phyloP scores from a whole-genome alignment of 768 basidiomycete genomes.

The Pulveroboletus sp. region DNA sequence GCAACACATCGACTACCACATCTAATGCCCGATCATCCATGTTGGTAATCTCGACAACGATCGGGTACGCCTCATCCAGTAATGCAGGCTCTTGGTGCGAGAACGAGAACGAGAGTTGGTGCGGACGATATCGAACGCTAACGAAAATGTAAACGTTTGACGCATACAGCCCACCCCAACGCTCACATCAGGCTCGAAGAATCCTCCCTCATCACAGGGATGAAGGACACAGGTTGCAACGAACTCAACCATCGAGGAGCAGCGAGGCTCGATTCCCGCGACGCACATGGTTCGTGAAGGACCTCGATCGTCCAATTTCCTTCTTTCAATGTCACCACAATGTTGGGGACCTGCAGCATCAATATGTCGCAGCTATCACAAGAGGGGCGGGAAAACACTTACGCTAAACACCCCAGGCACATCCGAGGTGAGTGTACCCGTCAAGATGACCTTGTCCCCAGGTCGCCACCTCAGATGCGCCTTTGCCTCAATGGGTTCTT shows the following conservation, averaged over 20 bases:
- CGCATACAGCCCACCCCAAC: background rate
- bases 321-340: slow-evolving; percentile 54
- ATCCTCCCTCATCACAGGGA: slow-evolving; percentile 48
- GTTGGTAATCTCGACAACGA: slow-evolving; percentile 69
- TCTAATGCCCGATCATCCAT: slow-evolving; percentile 68
- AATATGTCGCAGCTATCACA: background rate
- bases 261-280: slow-evolving; percentile 30
- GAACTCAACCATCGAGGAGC: slow-evolving; percentile 58
- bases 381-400: slow-evolving; percentile 15
- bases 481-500: slow-evolving; percentile 20
- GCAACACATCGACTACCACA: slow-evolving; percentile 65
- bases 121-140: slow-evolving; percentile 64
- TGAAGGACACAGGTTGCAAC: slow-evolving; percentile 49
- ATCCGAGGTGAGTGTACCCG: slow-evolving; percentile 56
- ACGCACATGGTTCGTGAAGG: slow-evolving; percentile 44
- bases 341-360: slow-evolving; percentile 35
- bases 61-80: slow-evolving; percentile 77
- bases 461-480: slow-evolving; percentile 58
- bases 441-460: slow-evolving; percentile 53
- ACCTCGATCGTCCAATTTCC: slow-evolving; percentile 71
- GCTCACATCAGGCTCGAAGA: slow-evolving; percentile 49
- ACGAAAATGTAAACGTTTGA: background rate
- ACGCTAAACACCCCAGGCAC: slow-evolving; percentile 55
- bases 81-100: slow-evolving; percentile 68
- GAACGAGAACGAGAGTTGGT: slow-evolving; percentile 53